Evolutionary conservation across 2,329 filamentous ascomycete genomes (phyloP).

Genomic region (Furcasterigmium sp.): DNA sequence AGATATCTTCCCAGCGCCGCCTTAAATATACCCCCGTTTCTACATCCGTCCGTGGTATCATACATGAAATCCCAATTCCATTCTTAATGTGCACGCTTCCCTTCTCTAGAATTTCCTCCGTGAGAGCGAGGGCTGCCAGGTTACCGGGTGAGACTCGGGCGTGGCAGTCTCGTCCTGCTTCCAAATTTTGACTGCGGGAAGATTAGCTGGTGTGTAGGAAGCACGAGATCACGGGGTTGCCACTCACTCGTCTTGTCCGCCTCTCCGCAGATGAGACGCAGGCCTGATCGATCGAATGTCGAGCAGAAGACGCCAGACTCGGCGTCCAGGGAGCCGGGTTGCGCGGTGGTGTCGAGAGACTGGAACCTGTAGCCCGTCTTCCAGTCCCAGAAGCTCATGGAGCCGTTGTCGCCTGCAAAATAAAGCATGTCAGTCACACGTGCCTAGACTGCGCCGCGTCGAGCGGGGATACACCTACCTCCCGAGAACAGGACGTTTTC

Average conservation of each 20-base stretch:
- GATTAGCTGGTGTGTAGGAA: too few relatives aligned
- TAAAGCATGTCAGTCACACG: not conserved
- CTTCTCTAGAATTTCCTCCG: conserved; percentile 65
- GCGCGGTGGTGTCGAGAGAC: conserved; percentile 81
- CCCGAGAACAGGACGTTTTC: conserved; percentile 94
- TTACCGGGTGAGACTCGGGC: conserved; percentile 82
- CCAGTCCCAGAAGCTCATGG: conserved; percentile 98
- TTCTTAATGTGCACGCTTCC: not conserved
- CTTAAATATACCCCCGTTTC: not conserved
- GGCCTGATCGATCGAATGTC: conserved; percentile 83
- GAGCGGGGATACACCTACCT: too few relatives aligned
- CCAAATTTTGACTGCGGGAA: conserved; percentile 81
- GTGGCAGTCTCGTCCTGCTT: conserved; percentile 89
- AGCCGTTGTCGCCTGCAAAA: conserved; percentile 71
- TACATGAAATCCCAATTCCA: conserved; percentile 1
- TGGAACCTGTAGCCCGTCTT: conserved; percentile 94
- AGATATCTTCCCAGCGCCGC: not conserved
- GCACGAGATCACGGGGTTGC: not conserved
- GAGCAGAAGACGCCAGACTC: conserved; percentile 94
- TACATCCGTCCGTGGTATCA: not conserved
- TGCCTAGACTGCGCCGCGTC: not conserved
- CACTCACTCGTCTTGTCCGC: conserved; percentile 83
- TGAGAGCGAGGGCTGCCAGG: conserved; percentile 82
- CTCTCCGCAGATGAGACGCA: conserved; percentile 89
- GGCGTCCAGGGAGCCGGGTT: conserved; percentile 89